phyloP scores from a whole-genome alignment of 2,329 filamentous ascomycete genomes.

The Kalmusia sp. region DNA sequence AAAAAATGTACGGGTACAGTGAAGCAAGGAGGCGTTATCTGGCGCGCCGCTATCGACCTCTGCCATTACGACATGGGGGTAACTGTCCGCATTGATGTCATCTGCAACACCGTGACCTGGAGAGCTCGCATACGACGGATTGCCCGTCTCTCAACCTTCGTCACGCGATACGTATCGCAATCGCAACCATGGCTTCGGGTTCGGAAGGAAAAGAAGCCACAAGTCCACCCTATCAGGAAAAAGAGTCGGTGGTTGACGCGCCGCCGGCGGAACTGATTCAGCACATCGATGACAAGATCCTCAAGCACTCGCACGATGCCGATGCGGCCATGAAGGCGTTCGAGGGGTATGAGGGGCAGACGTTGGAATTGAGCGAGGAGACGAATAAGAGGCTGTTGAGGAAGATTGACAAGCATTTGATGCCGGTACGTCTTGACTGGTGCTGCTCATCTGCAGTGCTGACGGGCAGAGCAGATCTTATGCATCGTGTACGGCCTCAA shows the following conservation, averaged over 20 bases:
- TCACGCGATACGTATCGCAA: neutral
- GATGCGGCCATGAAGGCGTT: constrained; percentile 68
- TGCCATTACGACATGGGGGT: too few relatives aligned
- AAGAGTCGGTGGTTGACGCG: constrained; percentile 20
- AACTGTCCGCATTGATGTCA: neutral
- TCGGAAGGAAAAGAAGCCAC: neutral
- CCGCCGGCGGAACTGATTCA: constrained; percentile 17
- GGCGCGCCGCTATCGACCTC: too few relatives aligned
- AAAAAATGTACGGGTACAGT: neutral
- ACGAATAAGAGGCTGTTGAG: constrained; percentile 66
- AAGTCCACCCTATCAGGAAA: constrained; percentile 18
- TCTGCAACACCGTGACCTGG: neutral
- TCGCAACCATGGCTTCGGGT: neutral
- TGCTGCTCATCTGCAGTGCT: neutral
- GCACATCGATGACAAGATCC: constrained; percentile 31
- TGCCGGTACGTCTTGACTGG: constrained; percentile 54
- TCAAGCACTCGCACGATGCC: constrained; percentile 63
- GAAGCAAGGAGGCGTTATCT: neutral
- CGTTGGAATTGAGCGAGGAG: constrained; percentile 61
- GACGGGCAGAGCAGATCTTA: constrained; percentile 52
- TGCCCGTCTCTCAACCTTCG: too few relatives aligned
- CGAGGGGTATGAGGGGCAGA: constrained; percentile 55
- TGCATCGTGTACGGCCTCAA: constrained; percentile 66
- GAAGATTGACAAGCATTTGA: constrained; percentile 68
- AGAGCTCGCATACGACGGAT: neutral